Evolutionary conservation across 2,329 filamentous ascomycete genomes (phyloP), one percentile per base, ranked within the genome.

Genomic region (Talaromyces sp.): DNA sequence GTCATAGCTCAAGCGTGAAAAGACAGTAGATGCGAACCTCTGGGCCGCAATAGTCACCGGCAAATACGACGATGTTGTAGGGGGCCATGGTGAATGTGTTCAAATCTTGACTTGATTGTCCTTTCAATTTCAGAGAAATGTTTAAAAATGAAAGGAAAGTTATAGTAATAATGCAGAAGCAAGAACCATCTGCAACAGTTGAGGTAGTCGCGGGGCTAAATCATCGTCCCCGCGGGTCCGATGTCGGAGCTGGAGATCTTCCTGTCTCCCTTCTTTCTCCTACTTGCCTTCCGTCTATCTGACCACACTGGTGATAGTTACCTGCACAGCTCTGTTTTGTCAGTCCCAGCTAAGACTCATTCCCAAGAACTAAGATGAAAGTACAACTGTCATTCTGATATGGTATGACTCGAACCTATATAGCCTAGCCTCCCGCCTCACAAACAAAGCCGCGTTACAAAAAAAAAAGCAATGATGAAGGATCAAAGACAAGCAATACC

Each of bases 21-120:
- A 28, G 18, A 25, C 23, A 39, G 28, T 5, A 3, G 23, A 23
- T 31, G 72, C 84, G 70, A 77, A 92, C 90, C 86, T 96, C 91
- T 1, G 91, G 91, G 75, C 91, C 91, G 72, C 88, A 91, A 78
- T 95, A 90, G 81, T 96, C 92, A 72, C 90, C 90, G 59, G 78
- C 89, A 75, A 93, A 91, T 63, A 93, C 89, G 66, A 93, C 90
- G 74, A 93, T 89, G 67, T 91, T 91, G 75, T 86, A 88, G 58
- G 84, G 82, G 68, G 87, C 78, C 89, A 92, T 92, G 63, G 70
- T 82, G 66, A 54, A n/a, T 54, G 14, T 54, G 23, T 37, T 14
- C 5, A 35, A 14, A 21, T 21, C 11, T 33, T 23, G 5, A 31
- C 5, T 33, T 6, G 6, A 28, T 28, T 28, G 28, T 28, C 6